phyloP scores from a whole-genome alignment of 148 eudicot species.

The Amaranthus cruentus region DNA sequence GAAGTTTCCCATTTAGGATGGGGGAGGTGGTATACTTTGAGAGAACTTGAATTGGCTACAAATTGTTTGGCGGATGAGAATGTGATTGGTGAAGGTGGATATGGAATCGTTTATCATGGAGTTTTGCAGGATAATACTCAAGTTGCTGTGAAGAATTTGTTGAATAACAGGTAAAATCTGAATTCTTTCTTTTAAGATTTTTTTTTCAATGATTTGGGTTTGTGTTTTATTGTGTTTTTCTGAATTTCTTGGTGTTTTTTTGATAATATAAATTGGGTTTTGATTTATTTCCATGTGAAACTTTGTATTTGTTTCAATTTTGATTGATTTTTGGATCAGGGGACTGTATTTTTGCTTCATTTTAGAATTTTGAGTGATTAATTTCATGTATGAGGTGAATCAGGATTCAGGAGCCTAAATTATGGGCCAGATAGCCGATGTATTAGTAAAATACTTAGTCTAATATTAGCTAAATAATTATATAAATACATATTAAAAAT shows the following conservation, averaged over 20 bases:
- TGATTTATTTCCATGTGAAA: neutral
- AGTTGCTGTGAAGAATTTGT: constrained; percentile 79
- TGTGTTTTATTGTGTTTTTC: neutral
- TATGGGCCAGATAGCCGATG: too few relatives aligned
- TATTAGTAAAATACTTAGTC: too few relatives aligned
- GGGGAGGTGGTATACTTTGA: constrained; percentile 84
- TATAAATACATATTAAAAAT: too few relatives aligned
- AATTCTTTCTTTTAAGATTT: neutral
- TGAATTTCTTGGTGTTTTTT: neutral
- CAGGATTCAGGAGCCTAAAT: too few relatives aligned
- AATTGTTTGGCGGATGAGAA: constrained; percentile 70
- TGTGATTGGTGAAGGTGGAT: constrained; percentile 97
- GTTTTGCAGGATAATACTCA: constrained; percentile 66
- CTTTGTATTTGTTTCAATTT: neutral
- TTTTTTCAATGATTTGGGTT: neutral
- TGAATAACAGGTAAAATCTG: constrained; percentile 66
- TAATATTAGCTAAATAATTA: too few relatives aligned
- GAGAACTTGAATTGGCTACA: constrained; percentile 80
- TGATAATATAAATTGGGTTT: constrained; percentile 14
- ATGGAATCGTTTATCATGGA: constrained; percentile 87
- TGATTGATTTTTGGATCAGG: neutral
- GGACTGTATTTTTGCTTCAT: too few relatives aligned
- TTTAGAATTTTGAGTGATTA: too few relatives aligned
- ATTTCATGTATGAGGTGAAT: too few relatives aligned
- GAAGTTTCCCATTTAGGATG: constrained; percentile 87